A percentile compares a stretch with the other conserved stretches of the same genome.
phyloP scores from a whole-genome alignment of 2,329 filamentous ascomycete species.

The Fusarium equiseti region DNA sequence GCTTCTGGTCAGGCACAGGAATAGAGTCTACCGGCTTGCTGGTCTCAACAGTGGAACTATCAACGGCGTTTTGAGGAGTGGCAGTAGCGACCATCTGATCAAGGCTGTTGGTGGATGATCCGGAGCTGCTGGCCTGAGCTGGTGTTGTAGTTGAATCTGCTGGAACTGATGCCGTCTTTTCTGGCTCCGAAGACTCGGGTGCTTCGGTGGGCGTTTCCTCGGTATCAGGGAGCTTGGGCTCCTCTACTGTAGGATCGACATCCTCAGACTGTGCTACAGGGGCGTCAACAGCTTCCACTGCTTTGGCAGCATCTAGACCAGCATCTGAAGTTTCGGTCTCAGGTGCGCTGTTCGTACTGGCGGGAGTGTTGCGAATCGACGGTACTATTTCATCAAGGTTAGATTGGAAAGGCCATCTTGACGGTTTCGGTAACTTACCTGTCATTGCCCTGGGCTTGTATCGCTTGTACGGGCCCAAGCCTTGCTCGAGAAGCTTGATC shows the following conservation, averaged over 20 bases:
- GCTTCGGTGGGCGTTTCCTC: neutral
- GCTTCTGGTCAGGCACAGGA: neutral
- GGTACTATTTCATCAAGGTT: neutral
- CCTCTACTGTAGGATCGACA: neutral
- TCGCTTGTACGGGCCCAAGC: neutral
- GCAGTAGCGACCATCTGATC: neutral
- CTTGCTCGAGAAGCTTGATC: neutral
- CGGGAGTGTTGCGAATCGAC: neutral
- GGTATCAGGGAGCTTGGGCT: neutral
- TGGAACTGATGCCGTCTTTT: neutral
- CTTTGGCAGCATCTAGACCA: neutral
- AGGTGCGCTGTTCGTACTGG: neutral
- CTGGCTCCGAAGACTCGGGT: neutral
- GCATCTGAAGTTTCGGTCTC: neutral
- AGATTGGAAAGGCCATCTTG: neutral
- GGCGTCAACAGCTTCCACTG: neutral
- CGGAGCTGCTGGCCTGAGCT: neutral
- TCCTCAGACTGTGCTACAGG: neutral
- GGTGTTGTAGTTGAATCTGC: neutral
- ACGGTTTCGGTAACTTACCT: neutral
- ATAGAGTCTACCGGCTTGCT: neutral
- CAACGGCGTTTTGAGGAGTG: neutral
- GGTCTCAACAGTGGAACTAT: neutral
- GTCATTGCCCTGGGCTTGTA: neutral
- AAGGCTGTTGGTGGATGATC: neutral